These are phyloP conservation scores for Silybum marianum DNA, from an alignment of 129 eudicot species.

Conservation along the genomic window DNA sequence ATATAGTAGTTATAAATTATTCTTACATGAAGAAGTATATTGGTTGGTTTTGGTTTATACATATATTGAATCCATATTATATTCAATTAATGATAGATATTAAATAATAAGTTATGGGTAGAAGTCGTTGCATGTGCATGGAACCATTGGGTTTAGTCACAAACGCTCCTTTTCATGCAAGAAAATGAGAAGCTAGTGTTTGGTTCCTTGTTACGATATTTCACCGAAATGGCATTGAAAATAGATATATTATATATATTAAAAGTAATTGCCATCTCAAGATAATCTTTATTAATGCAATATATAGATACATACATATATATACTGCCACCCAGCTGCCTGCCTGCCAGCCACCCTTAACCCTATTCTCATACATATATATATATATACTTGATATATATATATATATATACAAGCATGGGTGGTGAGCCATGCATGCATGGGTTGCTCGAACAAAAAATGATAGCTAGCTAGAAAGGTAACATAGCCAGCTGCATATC, in stretches of 20 bases:
- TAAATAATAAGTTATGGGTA: constrained; percentile 30
- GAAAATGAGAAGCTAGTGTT: constrained; percentile 40
- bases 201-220: constrained; percentile 35
- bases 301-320: constrained; percentile 24
- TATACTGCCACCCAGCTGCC: constrained; percentile 15
- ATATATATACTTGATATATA: not conserved
- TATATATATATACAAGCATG: not conserved
- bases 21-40: not conserved
- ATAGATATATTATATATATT: constrained; percentile 9
- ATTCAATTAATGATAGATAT: too few species aligned
- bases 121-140: constrained; percentile 42
- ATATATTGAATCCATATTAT: not conserved
- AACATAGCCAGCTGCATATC: constrained; percentile 34
- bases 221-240: constrained; percentile 33
- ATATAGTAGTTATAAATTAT: too few species aligned
- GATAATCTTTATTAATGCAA: constrained; percentile 32
- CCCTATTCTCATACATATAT: not conserved
- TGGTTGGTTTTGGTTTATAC: not conserved
- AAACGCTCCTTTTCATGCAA: constrained; percentile 46
- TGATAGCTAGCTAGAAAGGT: constrained; percentile 41
- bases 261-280: constrained; percentile 11
- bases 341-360: constrained; percentile 6
- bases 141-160: constrained; percentile 37
- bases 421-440: constrained; percentile 37
- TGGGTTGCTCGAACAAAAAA: constrained; percentile 29